Base-by-base conservation (phyloP, 2,329 filamentous ascomycete genomes). In the Phaeosphaeriaceae sp. region DNA sequence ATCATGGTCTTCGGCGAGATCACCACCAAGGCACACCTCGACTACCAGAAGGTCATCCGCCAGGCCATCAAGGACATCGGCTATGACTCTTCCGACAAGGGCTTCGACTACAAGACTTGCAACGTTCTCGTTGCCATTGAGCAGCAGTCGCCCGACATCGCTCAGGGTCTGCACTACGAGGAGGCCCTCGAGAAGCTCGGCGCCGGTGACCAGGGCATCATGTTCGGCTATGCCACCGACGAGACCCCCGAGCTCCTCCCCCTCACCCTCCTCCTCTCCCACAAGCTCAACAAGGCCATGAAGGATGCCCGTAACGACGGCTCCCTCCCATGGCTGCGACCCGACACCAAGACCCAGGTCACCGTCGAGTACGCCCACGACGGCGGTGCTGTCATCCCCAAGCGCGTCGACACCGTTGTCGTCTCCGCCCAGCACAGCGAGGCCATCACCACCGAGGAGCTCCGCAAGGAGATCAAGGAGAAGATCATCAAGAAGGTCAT, bases 61-160 rank as follows among this genome's bases (percentile, higher is more conserved):
- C 83, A 89, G 67, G 88, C 93, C 79, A 93, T 99, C 88, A 94
- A 97, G 88, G 94, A 96, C 79, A 99, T 99, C 78, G 95, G 95
- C 75, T 99, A 98, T 84, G 95, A 99, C 84, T 88, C 91, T 82
- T 98, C 95, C 56, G 86, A 87, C 75, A 99, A 99, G 89, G 95
- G 95, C 65, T 99, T 99, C 83, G 95, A 99, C 86, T 97, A 97
- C 92, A 98, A 98, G 90, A 99, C 95, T 72, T 94, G 91, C 86
- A 98, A 97, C 86, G 88, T 99, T 77, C 89, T 98, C 73, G 93
- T 98, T 75, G 95, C 94, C 83, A 97, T 99, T 81, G 95, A 99
- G 89, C 89, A 99, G 85, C 95, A 99, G 85, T 98, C 94, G 61
- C 91, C 94, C 76, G 95, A 99, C 82, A 99, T 99, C 77, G 95